These are phyloP conservation scores for Termitomyces sp. DNA, from an alignment of 768 basidiomycete species.

Conservation along the genomic window DNA sequence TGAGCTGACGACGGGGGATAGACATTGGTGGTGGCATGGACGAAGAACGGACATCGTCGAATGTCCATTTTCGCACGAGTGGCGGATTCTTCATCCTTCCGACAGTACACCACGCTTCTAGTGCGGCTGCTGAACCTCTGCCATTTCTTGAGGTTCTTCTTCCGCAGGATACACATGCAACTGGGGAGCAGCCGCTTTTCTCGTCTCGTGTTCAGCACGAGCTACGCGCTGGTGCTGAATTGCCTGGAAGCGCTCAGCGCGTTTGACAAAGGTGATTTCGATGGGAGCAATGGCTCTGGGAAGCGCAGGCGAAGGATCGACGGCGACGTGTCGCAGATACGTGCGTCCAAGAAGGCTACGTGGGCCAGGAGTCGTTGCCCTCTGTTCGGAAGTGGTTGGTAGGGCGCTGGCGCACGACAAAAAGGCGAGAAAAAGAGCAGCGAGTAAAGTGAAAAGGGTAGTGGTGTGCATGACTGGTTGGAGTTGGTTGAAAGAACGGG, in stretches of 20 bases:
- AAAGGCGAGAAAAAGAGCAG: conserved; percentile 30
- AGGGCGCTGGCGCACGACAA: conserved; percentile 29
- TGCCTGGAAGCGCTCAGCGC: conserved; percentile 6
- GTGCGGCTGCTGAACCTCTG: not conserved
- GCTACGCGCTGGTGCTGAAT: conserved; percentile 2
- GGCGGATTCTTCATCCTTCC: not conserved
- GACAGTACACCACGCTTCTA: not conserved
- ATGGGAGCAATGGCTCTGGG: not conserved
- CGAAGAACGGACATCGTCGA: not conserved
- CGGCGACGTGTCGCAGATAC: conserved; percentile 12
- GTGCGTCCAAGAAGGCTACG: conserved; percentile 18
- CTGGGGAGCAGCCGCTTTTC: not conserved
- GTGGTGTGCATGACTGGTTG: conserved; percentile 27
- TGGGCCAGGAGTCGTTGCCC: conserved; percentile 1
- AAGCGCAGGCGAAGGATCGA: not conserved
- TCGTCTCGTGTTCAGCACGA: not conserved
- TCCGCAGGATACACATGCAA: not conserved
- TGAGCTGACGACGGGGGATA: not conserved
- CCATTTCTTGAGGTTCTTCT: not conserved
- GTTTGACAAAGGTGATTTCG: not conserved
- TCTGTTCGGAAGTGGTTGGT: conserved; percentile 16
- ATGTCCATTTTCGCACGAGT: not conserved
- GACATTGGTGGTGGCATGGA: not conserved
- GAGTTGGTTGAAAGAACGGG: conserved; percentile 16
- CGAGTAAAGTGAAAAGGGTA: conserved; percentile 19